Evolutionary conservation across 2,329 filamentous ascomycete genomes (phyloP), one percentile per base, ranked within the genome.

Genomic region (Seiridium cupressi): DNA sequence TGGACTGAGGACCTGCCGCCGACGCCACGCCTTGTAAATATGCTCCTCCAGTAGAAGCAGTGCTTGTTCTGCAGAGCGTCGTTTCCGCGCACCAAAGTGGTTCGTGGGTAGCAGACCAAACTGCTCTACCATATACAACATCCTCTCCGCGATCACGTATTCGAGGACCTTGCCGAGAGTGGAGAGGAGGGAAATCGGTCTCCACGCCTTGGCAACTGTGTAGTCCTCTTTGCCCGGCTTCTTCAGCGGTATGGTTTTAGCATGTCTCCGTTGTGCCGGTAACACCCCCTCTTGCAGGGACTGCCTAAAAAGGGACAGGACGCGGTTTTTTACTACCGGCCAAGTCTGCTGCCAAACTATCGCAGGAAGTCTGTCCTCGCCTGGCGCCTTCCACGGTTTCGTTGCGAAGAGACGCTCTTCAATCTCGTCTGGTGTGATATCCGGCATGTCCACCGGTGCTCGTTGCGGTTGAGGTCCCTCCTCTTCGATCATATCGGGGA

Each of bases 71-170:
- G 68, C 67, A 38, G 71, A 74, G 46, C 69, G 65, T 60, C 73
- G 66, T 59, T 75, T 76, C 44, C 72, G 62, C 38, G 71, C 75
- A 36, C 73, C 69, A 60, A 76, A 75, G 63, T 77, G 69, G 57
- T 69, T 76, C n/a, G 68, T 71, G 4, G 70, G 74, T 48, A 77
- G 68, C 31, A 74, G 62, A 6, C 64, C 62, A 44, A 68, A 61
- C 0, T 62, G 67, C 62, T 76, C 70, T 18, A 70, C 66, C 6
- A 66, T 60, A 59, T 72, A 62, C 10, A 65, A 70, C 57, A 75
- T 70, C 47, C 66, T 62, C 35, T 68, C 61, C 10, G 69, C 69
- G 3, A 75, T 62, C 10, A 75, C 44, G 4, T 34, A 55, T 36
- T 60, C 58, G 13, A 60, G 40, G 11, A 60, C 51, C 60, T 73